A percentile compares a stretch with the other conserved stretches of the same genome.
Conservation (phyloP, 768 basidiomycete genomes). For the Leccinum imitatum region DNA sequence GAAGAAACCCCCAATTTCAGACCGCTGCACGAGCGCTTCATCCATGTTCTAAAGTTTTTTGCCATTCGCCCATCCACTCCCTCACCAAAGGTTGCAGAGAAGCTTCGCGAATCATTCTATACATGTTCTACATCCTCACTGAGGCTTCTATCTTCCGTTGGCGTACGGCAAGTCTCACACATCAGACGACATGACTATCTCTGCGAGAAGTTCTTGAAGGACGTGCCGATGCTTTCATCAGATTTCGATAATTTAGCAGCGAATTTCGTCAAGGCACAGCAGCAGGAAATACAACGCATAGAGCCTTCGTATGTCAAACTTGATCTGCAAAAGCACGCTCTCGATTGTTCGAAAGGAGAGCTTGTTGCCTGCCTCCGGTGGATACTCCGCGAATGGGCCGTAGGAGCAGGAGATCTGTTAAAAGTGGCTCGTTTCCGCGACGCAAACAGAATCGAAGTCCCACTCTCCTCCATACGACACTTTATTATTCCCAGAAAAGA, state of each 20-base stretch:
- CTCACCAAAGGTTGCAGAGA: not conserved
- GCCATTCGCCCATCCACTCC: not conserved
- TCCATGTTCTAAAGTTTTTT: not conserved
- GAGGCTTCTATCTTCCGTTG: not conserved
- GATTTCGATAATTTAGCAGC: conserved; percentile 51
- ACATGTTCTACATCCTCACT: not conserved
- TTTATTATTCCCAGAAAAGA: conserved; percentile 54
- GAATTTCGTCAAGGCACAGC: conserved; percentile 39
- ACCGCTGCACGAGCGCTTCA: not conserved
- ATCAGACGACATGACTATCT: not conserved
- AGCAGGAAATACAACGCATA: not conserved
- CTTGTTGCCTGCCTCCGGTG: conserved; percentile 11
- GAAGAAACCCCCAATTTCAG: no score
- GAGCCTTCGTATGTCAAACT: not conserved
- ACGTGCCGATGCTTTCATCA: conserved; percentile 68
- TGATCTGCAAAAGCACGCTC: not conserved
- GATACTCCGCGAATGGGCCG: not conserved
- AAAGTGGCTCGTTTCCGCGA: conserved; percentile 40
- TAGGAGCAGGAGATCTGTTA: not conserved
- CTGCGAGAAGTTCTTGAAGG: conserved; percentile 42
- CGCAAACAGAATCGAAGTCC: conserved; percentile 51
- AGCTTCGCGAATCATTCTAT: not conserved
- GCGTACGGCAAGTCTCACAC: not conserved
- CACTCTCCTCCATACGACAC: conserved; percentile 60
- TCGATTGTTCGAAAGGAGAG: conserved; percentile 1